Evolutionary conservation across 106 monocot species (phyloP).

Genomic region (Apostasia ramifera): DNA sequence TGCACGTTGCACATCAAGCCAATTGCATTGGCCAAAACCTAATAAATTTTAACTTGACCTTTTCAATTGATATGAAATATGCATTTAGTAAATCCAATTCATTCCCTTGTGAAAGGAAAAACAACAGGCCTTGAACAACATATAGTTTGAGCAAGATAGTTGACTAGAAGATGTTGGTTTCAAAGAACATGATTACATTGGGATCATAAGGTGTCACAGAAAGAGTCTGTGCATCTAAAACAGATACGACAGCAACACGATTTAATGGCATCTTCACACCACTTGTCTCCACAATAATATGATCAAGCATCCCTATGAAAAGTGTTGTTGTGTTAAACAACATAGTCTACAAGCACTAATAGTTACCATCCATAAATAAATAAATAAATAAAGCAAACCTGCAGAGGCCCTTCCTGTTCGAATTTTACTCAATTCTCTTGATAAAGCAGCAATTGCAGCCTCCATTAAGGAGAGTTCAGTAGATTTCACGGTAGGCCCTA

Average conservation of each 20-base stretch:
- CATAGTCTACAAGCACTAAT: neutral
- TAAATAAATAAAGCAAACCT: slow-evolving; percentile 25
- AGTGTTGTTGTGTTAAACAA: neutral
- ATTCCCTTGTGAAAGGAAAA: neutral
- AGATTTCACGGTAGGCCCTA: slow-evolving; percentile 66
- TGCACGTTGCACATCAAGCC: no score
- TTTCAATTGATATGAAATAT: no score
- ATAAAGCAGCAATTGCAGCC: slow-evolving; percentile 62
- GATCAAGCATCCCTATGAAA: slow-evolving; percentile 82
- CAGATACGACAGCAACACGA: slow-evolving; percentile 86
- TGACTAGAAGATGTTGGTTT: neutral
- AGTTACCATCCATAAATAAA: neutral
- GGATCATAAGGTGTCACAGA: slow-evolving; percentile 94
- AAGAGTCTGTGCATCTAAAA: slow-evolving; percentile 69
- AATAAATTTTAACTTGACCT: no score
- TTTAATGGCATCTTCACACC: slow-evolving; percentile 73
- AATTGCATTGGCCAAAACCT: no score
- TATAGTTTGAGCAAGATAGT: neutral
- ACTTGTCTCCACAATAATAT: slow-evolving; percentile 77
- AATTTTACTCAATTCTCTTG: slow-evolving; percentile 79
- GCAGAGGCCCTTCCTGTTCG: slow-evolving; percentile 86
- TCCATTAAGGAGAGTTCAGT: slow-evolving; percentile 72
- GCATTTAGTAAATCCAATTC: no score
- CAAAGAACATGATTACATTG: slow-evolving; percentile 33
- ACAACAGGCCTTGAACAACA: neutral